Evolutionary conservation across 2,329 filamentous ascomycete species (phyloP), one percentile per base, ranked within the genome.

Genomic region (Neophaeococcomyces mojaviensis): DNA sequence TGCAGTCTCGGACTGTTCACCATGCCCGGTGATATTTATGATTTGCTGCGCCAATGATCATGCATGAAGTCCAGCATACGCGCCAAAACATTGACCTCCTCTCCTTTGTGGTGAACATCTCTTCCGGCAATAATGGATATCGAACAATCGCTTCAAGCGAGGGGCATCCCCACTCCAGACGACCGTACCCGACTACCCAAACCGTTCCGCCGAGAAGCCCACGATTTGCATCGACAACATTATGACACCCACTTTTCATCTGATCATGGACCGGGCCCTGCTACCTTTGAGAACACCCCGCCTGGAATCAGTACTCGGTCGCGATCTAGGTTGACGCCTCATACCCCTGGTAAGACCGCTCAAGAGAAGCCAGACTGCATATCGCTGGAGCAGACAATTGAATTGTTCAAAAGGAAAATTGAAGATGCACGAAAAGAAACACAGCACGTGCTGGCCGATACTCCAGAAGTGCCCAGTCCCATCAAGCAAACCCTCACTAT

Each of bases 401-500:
- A 71, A 36, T 59, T 72, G 24, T 66, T 69, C 33, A 63, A 64
- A 36, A 59, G 60, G 34, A 66, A 67, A 4, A 67, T 72, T n/a
- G 70, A 71, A 39, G 69, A 65, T 57, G 68, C 68, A 0, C 64
- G 69, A 28, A 67, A 68, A 50, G 68, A 70, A 46, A 70, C 67
- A 3, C 69, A 70, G 53, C 68, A 70, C 44, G 69, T 68, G 2
- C 53, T 72, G 39, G 68, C 67, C 13, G 68, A 68, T 16, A 69
- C 62, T 34, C 69, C 71, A 49, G 65, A 60, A 38, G 66, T 71
- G 31, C 67, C 61, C 15, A 68, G 70, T 55, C 66, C 68, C 13
- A 64, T 72, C 45, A 68, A 68, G 52, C 68, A 68, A 8, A 72
- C 72, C 48, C 56, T 75, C 49, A 74, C 71, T 1, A 68, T 76